Evolutionary conservation across 2,329 filamentous ascomycete genomes (phyloP).

Genomic region (Fusarium mundagurra): DNA sequence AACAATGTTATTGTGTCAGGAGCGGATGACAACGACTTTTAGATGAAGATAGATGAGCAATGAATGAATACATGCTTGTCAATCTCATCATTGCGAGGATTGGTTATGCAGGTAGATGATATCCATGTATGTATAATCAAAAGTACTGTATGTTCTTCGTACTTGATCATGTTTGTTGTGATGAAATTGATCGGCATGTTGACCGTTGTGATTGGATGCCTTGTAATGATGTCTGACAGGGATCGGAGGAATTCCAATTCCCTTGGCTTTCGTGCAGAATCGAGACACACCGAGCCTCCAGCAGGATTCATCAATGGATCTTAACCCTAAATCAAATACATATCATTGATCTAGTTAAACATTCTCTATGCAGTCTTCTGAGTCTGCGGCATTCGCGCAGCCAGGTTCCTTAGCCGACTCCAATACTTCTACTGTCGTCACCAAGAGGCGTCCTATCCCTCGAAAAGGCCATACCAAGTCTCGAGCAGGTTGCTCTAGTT

Average conservation of each 20-base stretch:
- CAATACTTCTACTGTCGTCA: neutral
- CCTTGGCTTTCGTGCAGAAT: constrained; percentile 11
- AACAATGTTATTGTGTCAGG: constrained; percentile 97
- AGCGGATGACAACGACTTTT: constrained; percentile 87
- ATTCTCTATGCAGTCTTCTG: neutral
- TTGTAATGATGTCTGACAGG: constrained; percentile 6
- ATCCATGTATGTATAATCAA: constrained; percentile 34
- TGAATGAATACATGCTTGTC: constrained; percentile 36
- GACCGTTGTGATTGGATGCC: constrained; percentile 10
- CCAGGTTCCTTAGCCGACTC: neutral
- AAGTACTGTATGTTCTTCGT: constrained; percentile 15
- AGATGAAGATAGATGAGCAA: constrained; percentile 49
- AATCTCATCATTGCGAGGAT: constrained; percentile 36
- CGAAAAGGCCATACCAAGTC: constrained; percentile 50
- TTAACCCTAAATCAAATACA: neutral
- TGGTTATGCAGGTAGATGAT: constrained; percentile 33
- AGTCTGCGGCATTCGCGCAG: neutral
- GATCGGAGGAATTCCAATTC: constrained; percentile 10
- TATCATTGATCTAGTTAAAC: no score
- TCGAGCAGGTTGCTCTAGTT: constrained; percentile 46
- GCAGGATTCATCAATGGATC: neutral
- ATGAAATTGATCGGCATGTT: neutral
- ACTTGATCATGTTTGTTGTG: neutral
- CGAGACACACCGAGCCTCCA: neutral
- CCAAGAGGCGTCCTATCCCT: constrained; percentile 45